These are phyloP conservation scores for Amanita muscaria DNA, from an alignment of 768 basidiomycete species.

Conservation along the genomic window DNA sequence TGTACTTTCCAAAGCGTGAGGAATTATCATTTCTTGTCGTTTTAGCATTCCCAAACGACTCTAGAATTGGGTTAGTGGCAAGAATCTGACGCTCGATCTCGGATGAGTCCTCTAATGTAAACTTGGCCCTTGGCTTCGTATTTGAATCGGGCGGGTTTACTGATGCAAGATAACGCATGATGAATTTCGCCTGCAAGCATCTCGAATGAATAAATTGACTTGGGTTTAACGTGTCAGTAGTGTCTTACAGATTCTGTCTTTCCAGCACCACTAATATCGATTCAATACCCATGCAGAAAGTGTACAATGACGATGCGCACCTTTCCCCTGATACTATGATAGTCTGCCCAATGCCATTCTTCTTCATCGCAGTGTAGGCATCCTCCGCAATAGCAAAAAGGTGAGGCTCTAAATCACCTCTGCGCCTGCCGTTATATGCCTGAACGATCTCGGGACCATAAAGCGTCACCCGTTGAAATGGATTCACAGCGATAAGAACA, in stretches of 20 bases:
- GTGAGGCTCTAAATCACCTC: constrained; percentile 96
- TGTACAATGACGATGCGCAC: constrained; percentile 32
- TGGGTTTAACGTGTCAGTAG: too few species aligned
- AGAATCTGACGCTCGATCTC: constrained; percentile 97
- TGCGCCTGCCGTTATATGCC: constrained; percentile 84
- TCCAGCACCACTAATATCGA: constrained; percentile 79
- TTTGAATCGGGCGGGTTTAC: constrained; percentile 76
- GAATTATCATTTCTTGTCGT: constrained; percentile 99
- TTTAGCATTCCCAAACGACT: constrained; percentile 98
- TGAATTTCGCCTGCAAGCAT: constrained; percentile 80
- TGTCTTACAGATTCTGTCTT: constrained; percentile 94
- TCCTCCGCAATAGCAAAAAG: constrained; percentile 99
- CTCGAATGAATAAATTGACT: background rate
- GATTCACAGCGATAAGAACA: constrained; percentile 97
- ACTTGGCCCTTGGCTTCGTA: constrained; percentile 57
- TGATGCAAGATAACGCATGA: constrained; percentile 97
- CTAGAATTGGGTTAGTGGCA: constrained; percentile 98
- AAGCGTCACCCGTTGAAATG: constrained; percentile 93
- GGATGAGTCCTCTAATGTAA: constrained; percentile 75
- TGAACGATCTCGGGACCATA: constrained; percentile 98
- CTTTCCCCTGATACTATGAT: constrained; percentile 99
- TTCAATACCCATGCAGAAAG: constrained; percentile 5
- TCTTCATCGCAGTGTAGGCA: constrained; percentile 95
- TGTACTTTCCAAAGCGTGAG: constrained; percentile 98
- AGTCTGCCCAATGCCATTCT: constrained; percentile 90